A percentile compares a stretch with the other conserved stretches of the same genome.
These are phyloP conservation scores for Penicillium sp. DNA, from an alignment of 2,329 filamentous ascomycete genomes.

Conservation along the genomic window DNA sequence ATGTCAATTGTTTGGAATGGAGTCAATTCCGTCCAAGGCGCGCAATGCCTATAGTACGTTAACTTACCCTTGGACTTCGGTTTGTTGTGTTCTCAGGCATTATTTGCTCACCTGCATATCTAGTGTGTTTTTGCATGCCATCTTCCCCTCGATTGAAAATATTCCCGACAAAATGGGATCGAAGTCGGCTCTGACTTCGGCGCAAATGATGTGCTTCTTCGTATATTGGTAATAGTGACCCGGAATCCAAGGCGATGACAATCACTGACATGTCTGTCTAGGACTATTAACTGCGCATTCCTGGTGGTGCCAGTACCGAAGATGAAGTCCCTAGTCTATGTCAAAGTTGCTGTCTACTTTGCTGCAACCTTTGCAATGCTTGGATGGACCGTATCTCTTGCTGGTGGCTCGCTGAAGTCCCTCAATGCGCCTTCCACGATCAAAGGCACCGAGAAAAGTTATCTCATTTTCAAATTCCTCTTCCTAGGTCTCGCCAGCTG, in stretches of 20 bases:
- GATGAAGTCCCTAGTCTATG: slow-evolving; percentile 38
- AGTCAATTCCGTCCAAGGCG: slow-evolving; percentile 43
- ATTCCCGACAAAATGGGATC: slow-evolving; percentile 45
- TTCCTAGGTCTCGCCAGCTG: slow-evolving; percentile 32
- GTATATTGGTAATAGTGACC: slow-evolving; percentile 38
- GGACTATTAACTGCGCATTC: slow-evolving; percentile 43
- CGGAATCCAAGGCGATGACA: too few species aligned
- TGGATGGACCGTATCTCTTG: slow-evolving; percentile 39
- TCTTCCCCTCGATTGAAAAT: slow-evolving; percentile 44
- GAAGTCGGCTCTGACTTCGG: slow-evolving; percentile 44
- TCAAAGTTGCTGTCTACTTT: slow-evolving; percentile 42
- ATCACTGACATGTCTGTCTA: neutral
- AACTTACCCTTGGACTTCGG: neutral
- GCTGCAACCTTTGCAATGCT: slow-evolving; percentile 43
- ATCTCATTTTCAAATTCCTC: slow-evolving; percentile 43
- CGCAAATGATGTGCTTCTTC: slow-evolving; percentile 46
- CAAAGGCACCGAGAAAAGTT: slow-evolving; percentile 36
- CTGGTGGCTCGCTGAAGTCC: slow-evolving; percentile 30
- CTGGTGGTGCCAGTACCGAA: slow-evolving; percentile 43
- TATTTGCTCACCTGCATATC: neutral
- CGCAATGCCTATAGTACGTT: slow-evolving; percentile 38
- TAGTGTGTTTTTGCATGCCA: slow-evolving; percentile 45
- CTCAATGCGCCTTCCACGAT: slow-evolving; percentile 32
- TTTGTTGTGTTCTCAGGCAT: neutral
- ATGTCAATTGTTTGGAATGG: slow-evolving; percentile 53